These are phyloP conservation scores for Cutaneotrichosporon sp. DNA, from an alignment of 1,284 basidiomycete species.

Conservation along the genomic window DNA sequence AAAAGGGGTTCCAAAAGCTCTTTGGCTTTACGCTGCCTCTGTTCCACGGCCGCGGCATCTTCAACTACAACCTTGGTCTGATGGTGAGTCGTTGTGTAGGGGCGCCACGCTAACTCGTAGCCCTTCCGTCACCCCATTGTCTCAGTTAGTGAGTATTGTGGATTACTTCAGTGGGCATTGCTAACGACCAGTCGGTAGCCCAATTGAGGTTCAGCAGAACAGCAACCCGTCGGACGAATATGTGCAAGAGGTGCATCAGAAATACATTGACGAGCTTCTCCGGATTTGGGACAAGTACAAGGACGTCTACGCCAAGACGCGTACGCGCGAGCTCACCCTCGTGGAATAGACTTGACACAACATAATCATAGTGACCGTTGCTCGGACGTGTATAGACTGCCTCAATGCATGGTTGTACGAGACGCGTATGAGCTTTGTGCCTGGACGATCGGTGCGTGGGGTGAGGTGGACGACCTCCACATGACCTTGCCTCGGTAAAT, in stretches of 20 bases:
- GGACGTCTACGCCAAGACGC: slow-evolving; percentile 47
- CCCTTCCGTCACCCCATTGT: slow-evolving; percentile 93
- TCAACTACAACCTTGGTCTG: slow-evolving; percentile 58
- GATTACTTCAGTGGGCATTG: neutral
- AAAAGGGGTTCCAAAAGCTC: slow-evolving; percentile 80
- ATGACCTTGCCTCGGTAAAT: neutral
- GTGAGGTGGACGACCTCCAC: slow-evolving; percentile 4
- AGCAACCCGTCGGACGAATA: slow-evolving; percentile 77
- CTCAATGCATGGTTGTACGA: neutral
- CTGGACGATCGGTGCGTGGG: too few relatives aligned
- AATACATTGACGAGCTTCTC: slow-evolving; percentile 87
- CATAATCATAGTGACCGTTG: neutral
- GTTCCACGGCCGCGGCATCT: slow-evolving; percentile 75
- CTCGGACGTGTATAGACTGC: neutral
- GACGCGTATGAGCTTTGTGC: neutral
- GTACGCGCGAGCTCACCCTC: slow-evolving; percentile 47
- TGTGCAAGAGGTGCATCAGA: slow-evolving; percentile 69
- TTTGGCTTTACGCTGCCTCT: slow-evolving; percentile 97
- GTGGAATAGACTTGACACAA: slow-evolving; percentile 29
- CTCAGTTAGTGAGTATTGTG: slow-evolving; percentile 71
- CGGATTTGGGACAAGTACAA: slow-evolving; percentile 94
- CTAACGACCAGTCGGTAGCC: slow-evolving; percentile 2
- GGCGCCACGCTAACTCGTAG: slow-evolving; percentile 23
- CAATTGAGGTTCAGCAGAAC: slow-evolving; percentile 54
- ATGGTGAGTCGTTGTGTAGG: slow-evolving; percentile 25